Evolutionary conservation across 2,329 filamentous ascomycete species (phyloP), one percentile per base, ranked within the genome.

Genomic region (Fusarium lyarnte): DNA sequence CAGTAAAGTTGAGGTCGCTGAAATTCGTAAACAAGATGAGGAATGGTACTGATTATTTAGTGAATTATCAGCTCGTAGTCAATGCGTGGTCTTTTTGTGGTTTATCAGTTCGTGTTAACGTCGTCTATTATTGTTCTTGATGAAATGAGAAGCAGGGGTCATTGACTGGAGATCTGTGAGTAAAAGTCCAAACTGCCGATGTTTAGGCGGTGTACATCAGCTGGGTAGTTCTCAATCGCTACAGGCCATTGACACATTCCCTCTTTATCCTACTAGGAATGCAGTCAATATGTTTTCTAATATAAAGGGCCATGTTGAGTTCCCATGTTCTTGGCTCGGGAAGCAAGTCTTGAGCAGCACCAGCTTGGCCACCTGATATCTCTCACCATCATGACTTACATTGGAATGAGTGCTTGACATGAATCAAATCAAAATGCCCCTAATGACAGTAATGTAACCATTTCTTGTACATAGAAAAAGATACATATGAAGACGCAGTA

Each of bases 51-150:
- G 11, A 3, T 17, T 11, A 16, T 35, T 29, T 16, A 19, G 27
- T 21, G 23, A 10, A 23, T 14, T 21, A 27, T 33, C 2, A 25
- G 29, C 19, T 27, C 41, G 16, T 16, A 19, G 17, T 42, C 31
- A 39, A 33, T 43, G 42, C 12, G 53, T 29, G 13, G 5, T n/a
- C 23, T 69, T 35, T 52, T 17, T 43, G n/a, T 64, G n/a, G 35
- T 23, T 58, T 21, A 33, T 58, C 31, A 23, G 27, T 46, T 42
- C 35, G 45, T 58, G 45, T 41, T 41, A 59, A 29, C 12, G 23
- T 6, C n/a, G 58, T 43, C 51, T 69, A 57, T 64, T 69, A 63
- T 69, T 69, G 64, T 69, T 68, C 27, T 68, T 63, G 65, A 69
- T 64, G 51, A 69, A 60, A 64, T 69, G 58, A 69, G 65, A 52